Percentiles rank a stretch among this genome's conserved stretches.
phyloP scores from a whole-genome alignment of 192 early-diverging fungal genomes.

The Phycomyces blakesleeanus region DNA sequence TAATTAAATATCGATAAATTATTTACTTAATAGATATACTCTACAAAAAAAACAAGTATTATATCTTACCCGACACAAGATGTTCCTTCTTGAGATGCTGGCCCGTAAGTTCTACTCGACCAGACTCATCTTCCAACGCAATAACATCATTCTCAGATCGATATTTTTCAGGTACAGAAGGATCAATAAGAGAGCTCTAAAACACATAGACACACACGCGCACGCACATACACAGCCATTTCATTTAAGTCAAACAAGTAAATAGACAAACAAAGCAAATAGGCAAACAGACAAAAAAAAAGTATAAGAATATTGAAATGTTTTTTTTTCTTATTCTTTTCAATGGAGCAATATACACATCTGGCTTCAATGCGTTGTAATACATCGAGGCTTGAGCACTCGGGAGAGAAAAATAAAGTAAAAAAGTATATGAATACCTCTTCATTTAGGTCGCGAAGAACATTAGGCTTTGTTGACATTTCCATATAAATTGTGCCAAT shows the following conservation, averaged over 20 bases:
- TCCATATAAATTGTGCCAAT: slow-evolving; percentile 90
- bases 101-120: slow-evolving; percentile 76
- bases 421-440: slow-evolving; percentile 52
- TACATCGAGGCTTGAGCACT: too few relatives aligned
- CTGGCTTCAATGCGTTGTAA: too few relatives aligned
- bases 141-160: slow-evolving; percentile 55
- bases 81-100: slow-evolving; percentile 41
- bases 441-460: slow-evolving; percentile 81
- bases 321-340: too few relatives aligned
- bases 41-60: too few relatives aligned
- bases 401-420: too few relatives aligned
- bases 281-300: too few relatives aligned
- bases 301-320: too few relatives aligned
- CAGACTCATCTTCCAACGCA: slow-evolving; percentile 90
- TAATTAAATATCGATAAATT: too few relatives aligned
- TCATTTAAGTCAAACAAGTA: too few relatives aligned
- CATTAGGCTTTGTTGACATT: slow-evolving; percentile 83
- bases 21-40: not conserved
- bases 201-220: not conserved
- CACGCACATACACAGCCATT: not conserved
- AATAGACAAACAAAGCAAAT: too few relatives aligned
- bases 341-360: too few relatives aligned
- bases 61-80: slow-evolving; percentile 70
- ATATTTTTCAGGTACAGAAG: slow-evolving; percentile 66
- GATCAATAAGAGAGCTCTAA: slow-evolving; percentile 63